Percentiles rank a stretch among this genome's conserved stretches.
phyloP scores from a whole-genome alignment of 768 basidiomycete species.

The Collybiopsis confluens region DNA sequence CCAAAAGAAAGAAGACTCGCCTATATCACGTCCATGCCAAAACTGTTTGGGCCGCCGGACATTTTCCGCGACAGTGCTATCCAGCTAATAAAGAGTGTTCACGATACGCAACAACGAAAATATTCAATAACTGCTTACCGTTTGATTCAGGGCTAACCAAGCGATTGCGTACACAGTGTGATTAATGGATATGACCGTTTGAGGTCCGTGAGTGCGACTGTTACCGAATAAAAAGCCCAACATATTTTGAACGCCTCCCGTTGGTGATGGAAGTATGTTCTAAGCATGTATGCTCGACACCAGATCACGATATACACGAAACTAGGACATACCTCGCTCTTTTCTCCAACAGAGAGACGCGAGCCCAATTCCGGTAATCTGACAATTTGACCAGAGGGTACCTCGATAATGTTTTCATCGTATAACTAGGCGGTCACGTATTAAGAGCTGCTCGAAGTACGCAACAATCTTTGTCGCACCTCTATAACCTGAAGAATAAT shows the following conservation, averaged over 20 bases:
- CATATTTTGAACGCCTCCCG: conserved; percentile 38
- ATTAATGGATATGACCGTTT: conserved; percentile 67
- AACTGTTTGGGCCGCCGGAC: conserved; percentile 68
- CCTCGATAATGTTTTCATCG: conserved; percentile 75
- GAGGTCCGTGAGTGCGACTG: conserved; percentile 38
- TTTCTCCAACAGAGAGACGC: conserved; percentile 70
- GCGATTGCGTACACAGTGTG: conserved; percentile 77
- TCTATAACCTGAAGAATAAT: conserved; percentile 57
- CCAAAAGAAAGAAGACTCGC: background rate
- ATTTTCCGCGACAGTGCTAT: conserved; percentile 45
- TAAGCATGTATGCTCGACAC: conserved; percentile 21
- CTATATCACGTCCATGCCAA: conserved; percentile 66
- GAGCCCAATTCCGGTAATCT: conserved; percentile 76
- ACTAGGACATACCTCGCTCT: conserved; percentile 53
- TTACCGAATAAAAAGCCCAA: conserved; percentile 43
- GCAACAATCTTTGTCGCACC: conserved; percentile 33
- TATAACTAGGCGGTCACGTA: conserved; percentile 54
- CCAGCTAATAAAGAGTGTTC: conserved; percentile 44
- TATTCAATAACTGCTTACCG: conserved; percentile 39
- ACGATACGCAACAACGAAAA: background rate
- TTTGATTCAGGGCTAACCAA: conserved; percentile 88
- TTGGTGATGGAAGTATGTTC: conserved; percentile 64
- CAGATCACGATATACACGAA: background rate
- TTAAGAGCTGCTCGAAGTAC: conserved; percentile 6
- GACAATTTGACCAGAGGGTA: conserved; percentile 60